Base-by-base conservation (phyloP, 306 rosid species). In the Ormosia semicastrata region DNA sequence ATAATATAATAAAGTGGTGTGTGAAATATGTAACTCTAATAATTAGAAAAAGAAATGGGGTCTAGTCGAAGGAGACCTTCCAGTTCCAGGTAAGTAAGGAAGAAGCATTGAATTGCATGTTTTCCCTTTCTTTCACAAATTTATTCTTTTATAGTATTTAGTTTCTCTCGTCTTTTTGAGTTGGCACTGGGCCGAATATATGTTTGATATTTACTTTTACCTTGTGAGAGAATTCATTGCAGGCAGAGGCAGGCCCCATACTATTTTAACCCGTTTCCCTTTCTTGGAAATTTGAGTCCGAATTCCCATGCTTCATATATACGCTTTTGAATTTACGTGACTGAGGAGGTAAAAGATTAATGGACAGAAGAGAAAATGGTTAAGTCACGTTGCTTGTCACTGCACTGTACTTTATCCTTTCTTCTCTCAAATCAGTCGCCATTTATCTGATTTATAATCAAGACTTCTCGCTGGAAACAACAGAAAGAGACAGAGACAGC, bases 331-430 rank as follows among this genome's bases (percentile, higher is more conserved):
- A 82, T 76, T 92, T 74, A 87, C 95, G 97, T 93, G 85, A 88
- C 36, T 62, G 84, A 93, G 95, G 76, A 83, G 95, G 83, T 84
- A 93, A 93, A 91, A 91, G 91, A 91, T 91, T 82, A 32, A 82
- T 65, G 85, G 68, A 65, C 86, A 88, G 87, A 77, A 34, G 63
- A 67, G 81, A 71, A 75, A 81, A 73, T 87, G 82, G 90, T 93
- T 82, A 65, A 80, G 97, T 93, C 95, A 91, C 92, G 84, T 88
- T 87, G 66, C 92, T 77, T 84, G 79, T 29, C 92, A 66, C 77
- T 79, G 52, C 82, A 47, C 66, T 75, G 87, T 88, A 80, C 91
- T 88, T 74, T 62, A 77, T 77, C 64, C 81, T 39, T 81, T 58
- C 91, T 84, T 56, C 85, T 69, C 97, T 90, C 91, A 81, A 74